phyloP scores from a whole-genome alignment of 805 yeast species.

The Candida easanensis region DNA sequence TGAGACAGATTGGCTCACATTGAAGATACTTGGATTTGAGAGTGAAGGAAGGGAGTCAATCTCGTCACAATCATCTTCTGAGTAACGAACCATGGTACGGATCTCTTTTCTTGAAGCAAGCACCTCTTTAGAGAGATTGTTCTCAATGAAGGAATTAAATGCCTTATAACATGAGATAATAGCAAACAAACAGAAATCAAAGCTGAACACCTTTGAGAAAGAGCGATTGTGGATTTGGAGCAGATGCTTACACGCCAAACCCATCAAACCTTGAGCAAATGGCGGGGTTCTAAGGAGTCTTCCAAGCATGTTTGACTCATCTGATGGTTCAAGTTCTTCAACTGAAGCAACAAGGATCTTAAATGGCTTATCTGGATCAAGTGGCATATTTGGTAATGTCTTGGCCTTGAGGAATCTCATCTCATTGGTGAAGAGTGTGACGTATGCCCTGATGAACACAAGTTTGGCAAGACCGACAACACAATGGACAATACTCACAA shows the following conservation, averaged over 20 bases:
- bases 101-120: conserved; percentile 2
- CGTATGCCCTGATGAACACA: conserved; percentile 18
- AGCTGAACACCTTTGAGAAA: conserved; percentile 7
- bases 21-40: background rate
- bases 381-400: background rate
- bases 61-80: background rate
- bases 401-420: background rate
- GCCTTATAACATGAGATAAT: conserved; percentile 13
- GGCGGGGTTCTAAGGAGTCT: conserved; percentile 8
- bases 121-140: conserved; percentile 1
- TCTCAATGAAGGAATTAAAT: conserved; percentile 10
- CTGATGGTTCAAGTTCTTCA: conserved; percentile 16
- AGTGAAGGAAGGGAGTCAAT: background rate
- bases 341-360: conserved; percentile 5
- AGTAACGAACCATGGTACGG: conserved; percentile 4
- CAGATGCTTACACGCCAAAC: conserved; percentile 13
- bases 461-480: conserved; percentile 12
- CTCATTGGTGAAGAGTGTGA: conserved; percentile 12
- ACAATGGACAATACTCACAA: conserved; percentile 16
- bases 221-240: conserved; percentile 10
- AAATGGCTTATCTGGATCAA: background rate
- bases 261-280: conserved; percentile 12
- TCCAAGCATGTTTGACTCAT: conserved; percentile 1
- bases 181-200: conserved; percentile 8
- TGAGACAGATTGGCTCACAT: background rate